phyloP scores from a whole-genome alignment of 306 rosid species.

The Dalbergia oliveri region DNA sequence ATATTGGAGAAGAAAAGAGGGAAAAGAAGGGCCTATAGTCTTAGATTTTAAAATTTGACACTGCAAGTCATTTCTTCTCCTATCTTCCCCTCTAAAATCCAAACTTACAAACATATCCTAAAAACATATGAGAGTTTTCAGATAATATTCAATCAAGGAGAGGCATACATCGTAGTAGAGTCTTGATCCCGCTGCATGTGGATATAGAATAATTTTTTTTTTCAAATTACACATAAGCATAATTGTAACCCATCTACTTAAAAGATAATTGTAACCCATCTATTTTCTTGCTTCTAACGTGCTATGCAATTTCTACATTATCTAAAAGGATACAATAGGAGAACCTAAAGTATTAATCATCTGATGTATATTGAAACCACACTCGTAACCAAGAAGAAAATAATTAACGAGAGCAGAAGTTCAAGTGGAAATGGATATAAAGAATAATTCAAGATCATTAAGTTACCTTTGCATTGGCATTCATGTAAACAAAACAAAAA shows the following conservation, averaged over 20 bases:
- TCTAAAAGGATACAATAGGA: background rate
- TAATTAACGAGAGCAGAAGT: conserved; percentile 8
- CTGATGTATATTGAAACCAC: conserved; percentile 9
- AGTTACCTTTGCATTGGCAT: conserved; percentile 72
- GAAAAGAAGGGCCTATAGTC: too few relatives aligned
- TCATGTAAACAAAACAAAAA: conserved; percentile 70
- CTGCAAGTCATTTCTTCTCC: too few relatives aligned
- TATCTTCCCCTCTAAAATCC: too few relatives aligned
- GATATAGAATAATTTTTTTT: conserved; percentile 1
- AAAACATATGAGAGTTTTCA: too few relatives aligned
- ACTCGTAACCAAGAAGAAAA: conserved; percentile 17
- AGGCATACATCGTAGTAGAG: background rate
- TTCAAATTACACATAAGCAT: background rate
- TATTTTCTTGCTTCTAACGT: conserved; percentile 24
- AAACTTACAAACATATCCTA: too few relatives aligned
- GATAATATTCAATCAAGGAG: too few relatives aligned
- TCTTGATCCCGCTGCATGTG: background rate
- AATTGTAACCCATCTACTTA: too few relatives aligned
- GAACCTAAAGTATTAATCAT: background rate
- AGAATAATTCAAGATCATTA: conserved; percentile 29
- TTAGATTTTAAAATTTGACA: too few relatives aligned
- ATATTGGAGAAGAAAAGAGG: too few relatives aligned
- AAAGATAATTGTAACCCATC: background rate
- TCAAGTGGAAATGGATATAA: background rate
- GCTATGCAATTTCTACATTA: conserved; percentile 16